phyloP scores from a whole-genome alignment of 208 protist genomes.

The Leishmania major region DNA sequence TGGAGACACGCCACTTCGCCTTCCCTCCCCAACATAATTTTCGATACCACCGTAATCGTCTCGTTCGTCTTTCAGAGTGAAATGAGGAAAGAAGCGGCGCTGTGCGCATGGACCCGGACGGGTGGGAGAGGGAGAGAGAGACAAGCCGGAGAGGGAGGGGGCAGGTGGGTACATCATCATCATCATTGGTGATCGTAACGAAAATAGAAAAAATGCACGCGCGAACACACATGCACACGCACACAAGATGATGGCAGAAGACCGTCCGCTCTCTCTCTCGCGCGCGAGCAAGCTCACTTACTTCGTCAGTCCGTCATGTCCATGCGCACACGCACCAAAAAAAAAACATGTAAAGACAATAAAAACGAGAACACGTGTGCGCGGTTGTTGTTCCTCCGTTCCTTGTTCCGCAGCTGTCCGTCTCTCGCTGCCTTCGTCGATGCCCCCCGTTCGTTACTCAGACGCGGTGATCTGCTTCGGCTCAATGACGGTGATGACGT shows the following conservation, averaged over 20 bases:
- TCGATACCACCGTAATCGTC: not conserved
- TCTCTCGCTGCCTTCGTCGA: not conserved
- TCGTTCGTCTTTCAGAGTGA: not conserved
- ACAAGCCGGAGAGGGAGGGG: not conserved
- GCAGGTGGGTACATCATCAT: not conserved
- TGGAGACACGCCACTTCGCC: too few relatives aligned
- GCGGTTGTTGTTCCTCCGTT: not conserved
- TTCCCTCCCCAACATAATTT: too few relatives aligned
- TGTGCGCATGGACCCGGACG: not conserved
- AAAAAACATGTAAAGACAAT: not conserved
- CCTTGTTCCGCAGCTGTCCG: not conserved
- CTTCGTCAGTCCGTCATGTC: not conserved
- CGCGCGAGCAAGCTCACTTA: not conserved
- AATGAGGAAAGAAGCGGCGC: not conserved
- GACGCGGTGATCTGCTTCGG: slow-evolving; percentile 35
- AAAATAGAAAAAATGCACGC: not conserved
- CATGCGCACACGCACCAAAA: not conserved
- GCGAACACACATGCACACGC: not conserved
- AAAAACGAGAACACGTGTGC: not conserved
- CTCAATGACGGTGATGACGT: slow-evolving; percentile 78
- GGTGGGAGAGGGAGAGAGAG: too few relatives aligned
- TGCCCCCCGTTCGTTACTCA: slow-evolving; percentile 9
- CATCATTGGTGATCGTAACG: not conserved
- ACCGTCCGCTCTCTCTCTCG: not conserved
- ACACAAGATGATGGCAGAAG: not conserved